These are phyloP conservation scores for rapeseed (Brassica napus) DNA, from an alignment of 345 rosid genomes.

Conservation along the genomic window Da-Ae NC_063452.1:15025001-15025500, in stretches of 20 bases:
- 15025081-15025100: too few relatives aligned
- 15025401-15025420: conserved; percentile 8
- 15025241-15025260: conserved; percentile 9
- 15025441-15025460: not conserved
- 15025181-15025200: not conserved
- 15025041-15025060: too few relatives aligned
- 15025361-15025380: not conserved
- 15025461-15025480: not conserved
- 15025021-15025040: too few relatives aligned
- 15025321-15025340: conserved; percentile 5
- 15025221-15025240: not conserved
- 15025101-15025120: too few relatives aligned
- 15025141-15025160: too few relatives aligned
- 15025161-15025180: too few relatives aligned
- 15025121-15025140: too few relatives aligned
- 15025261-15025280: not conserved
- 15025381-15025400: conserved; percentile 17
- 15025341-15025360: conserved; percentile 8
- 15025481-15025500: conserved; percentile 12
- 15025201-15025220: not conserved
- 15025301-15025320: conserved; percentile 17
- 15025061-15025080: too few relatives aligned
- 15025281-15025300: not conserved
- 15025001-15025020: too few relatives aligned
- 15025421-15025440: not conserved